These are phyloP conservation scores for Lotus japonicus DNA, from an alignment of 306 rosid species.

Conservation along the genomic window DNA sequence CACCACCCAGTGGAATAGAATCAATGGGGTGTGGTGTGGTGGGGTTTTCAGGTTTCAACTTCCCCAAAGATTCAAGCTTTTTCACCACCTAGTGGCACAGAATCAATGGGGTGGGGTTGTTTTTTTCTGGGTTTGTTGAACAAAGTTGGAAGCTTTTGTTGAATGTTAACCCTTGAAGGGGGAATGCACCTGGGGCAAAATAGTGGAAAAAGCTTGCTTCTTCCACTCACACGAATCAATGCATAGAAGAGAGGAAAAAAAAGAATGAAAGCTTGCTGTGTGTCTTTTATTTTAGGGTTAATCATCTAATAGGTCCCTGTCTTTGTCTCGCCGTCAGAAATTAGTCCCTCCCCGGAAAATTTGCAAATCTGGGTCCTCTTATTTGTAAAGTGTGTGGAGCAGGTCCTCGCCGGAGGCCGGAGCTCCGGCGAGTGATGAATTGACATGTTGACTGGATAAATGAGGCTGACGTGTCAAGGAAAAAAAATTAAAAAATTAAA, in stretches of 20 bases:
- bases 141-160: background rate
- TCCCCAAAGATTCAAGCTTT: conserved; percentile 3
- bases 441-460: no score
- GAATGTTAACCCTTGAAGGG: conserved; percentile 23
- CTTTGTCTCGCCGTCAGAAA: no score
- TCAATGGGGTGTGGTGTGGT: no score
- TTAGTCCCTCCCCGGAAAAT: no score
- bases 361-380: no score
- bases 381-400: no score
- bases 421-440: no score
- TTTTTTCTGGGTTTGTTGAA: conserved; percentile 8
- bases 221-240: conserved; percentile 8
- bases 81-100: background rate
- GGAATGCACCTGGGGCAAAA: background rate
- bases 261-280: background rate
- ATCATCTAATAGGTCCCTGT: no score
- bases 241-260: background rate
- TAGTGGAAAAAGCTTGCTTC: background rate
- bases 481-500: no score
- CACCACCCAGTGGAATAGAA: background rate
- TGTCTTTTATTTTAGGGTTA: no score
- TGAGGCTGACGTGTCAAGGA: no score
- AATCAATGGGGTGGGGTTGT: background rate
- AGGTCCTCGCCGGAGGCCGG: no score
- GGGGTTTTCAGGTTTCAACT: background rate